Evolutionary conservation across 305 asterid genomes (phyloP).

Genomic region (Fraxinus paxiana): DNA sequence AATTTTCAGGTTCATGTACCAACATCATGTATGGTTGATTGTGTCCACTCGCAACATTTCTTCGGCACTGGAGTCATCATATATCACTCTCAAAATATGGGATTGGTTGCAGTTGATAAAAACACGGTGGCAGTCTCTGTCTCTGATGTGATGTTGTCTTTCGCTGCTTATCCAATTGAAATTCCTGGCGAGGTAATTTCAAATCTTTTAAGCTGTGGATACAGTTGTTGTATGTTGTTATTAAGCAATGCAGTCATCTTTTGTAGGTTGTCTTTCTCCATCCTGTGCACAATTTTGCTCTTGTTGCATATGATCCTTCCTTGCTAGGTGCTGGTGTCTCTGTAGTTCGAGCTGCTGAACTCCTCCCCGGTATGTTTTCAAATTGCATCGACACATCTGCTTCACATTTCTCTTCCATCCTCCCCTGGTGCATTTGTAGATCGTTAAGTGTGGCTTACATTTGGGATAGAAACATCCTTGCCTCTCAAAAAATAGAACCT

Average conservation of each 20-base stretch:
- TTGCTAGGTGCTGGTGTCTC: conserved; percentile 84
- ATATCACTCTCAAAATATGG: conserved; percentile 85
- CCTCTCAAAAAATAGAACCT: background rate
- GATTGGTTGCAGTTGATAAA: conserved; percentile 93
- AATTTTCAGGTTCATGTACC: conserved; percentile 92
- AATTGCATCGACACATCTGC: conserved; percentile 14
- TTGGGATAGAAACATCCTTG: background rate
- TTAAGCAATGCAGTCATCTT: conserved; percentile 24
- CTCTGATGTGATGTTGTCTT: conserved; percentile 95
- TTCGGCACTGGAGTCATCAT: conserved; percentile 92
- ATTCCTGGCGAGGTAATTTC: conserved; percentile 88
- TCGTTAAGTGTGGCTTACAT: background rate
- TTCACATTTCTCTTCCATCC: background rate
- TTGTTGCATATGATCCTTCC: conserved; percentile 93
- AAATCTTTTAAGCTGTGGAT: conserved; percentile 18
- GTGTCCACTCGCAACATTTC: conserved; percentile 97
- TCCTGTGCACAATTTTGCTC: conserved; percentile 95
- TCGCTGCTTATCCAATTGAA: conserved; percentile 99
- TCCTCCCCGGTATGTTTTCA: conserved; percentile 73
- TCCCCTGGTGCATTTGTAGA: background rate
- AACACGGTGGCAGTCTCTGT: conserved; percentile 94
- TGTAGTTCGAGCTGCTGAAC: conserved; percentile 91
- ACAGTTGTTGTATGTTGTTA: conserved; percentile 14
- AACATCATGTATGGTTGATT: conserved; percentile 95
- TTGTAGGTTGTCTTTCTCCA: conserved; percentile 94